Evolutionary conservation across 108 stramenopile species (phyloP).

Genomic region (Nitzschia sp.): DNA sequence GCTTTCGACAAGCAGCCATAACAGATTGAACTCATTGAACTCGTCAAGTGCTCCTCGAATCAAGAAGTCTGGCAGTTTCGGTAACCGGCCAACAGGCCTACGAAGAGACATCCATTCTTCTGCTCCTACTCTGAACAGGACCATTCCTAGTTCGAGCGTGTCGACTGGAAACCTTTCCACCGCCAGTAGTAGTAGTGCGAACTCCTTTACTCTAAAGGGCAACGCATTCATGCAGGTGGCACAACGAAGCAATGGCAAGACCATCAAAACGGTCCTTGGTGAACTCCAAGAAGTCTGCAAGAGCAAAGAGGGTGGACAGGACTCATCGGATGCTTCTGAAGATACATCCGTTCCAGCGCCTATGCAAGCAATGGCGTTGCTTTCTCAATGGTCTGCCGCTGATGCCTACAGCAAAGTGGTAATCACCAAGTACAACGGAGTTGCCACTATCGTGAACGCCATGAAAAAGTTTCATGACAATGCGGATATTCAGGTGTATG

Average conservation of each 20-base stretch:
- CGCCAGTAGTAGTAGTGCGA: not conserved
- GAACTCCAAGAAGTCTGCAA: not conserved
- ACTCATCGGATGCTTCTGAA: not conserved
- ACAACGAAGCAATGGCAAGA: constrained; percentile 22
- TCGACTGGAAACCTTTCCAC: not conserved
- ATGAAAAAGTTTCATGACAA: constrained; percentile 12
- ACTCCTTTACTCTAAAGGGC: constrained; percentile 6
- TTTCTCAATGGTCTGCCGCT: constrained; percentile 12
- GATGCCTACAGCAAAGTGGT: constrained; percentile 21
- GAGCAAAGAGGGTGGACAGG: not conserved
- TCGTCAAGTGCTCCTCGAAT: no score
- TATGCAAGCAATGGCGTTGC: constrained; percentile 8
- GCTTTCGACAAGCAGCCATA: no score
- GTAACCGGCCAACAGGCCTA: not conserved
- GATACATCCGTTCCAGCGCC: not conserved
- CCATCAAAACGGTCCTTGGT: constrained; percentile 16
- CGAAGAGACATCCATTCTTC: not conserved
- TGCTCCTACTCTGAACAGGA: not conserved
- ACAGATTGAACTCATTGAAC: no score
- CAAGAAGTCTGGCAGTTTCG: not conserved
- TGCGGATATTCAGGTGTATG: constrained; percentile 11
- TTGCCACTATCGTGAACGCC: constrained; percentile 3
- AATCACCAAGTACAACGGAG: constrained; percentile 21
- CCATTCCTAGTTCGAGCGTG: not conserved
- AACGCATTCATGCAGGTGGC: constrained; percentile 10